These are phyloP conservation scores for Candida tunisiensis DNA, from an alignment of 1,139 yeast genomes.

Conservation along the genomic window DNA sequence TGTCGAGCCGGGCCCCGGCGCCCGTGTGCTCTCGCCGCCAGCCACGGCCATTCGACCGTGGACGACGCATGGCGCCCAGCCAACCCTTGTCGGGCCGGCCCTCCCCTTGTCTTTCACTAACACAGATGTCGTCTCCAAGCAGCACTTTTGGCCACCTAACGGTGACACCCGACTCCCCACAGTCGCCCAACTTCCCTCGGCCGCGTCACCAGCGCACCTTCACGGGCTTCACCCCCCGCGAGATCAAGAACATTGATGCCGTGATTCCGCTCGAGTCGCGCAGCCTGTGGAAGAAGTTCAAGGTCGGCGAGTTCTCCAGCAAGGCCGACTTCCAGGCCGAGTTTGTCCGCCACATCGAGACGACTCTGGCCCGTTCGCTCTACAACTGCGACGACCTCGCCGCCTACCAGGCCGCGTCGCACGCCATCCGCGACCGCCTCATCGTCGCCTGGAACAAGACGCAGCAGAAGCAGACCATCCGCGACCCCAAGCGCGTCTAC, in stretches of 20 bases:
- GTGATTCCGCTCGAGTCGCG: slow-evolving; percentile 67
- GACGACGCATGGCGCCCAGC: too few species aligned
- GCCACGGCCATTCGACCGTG: too few species aligned
- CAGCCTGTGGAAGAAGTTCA: slow-evolving; percentile 57
- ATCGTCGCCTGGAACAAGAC: slow-evolving; percentile 86
- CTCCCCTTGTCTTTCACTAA: too few species aligned
- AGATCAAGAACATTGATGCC: slow-evolving; percentile 68
- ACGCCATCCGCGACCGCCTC: slow-evolving; percentile 62
- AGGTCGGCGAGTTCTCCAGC: slow-evolving; percentile 31
- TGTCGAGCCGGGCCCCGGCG: too few species aligned
- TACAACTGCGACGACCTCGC: slow-evolving; percentile 87
- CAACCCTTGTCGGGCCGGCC: too few species aligned
- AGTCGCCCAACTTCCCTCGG: slow-evolving; percentile 3
- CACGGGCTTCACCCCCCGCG: slow-evolving; percentile 85
- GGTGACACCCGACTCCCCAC: too few species aligned
- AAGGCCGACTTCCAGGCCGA: slow-evolving; percentile 48
- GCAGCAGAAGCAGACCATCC: slow-evolving; percentile 73
- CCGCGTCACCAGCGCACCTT: slow-evolving; percentile 37
- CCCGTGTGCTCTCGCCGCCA: too few species aligned
- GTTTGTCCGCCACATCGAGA: slow-evolving; percentile 77
- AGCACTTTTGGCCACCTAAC: too few species aligned
- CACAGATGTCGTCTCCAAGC: too few species aligned
- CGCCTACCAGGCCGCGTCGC: slow-evolving; percentile 81
- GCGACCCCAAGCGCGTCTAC: slow-evolving; percentile 76
- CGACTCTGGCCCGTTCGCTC: slow-evolving; percentile 74